phyloP scores from a whole-genome alignment of 768 basidiomycete genomes.

The Calvatia gigantea region DNA sequence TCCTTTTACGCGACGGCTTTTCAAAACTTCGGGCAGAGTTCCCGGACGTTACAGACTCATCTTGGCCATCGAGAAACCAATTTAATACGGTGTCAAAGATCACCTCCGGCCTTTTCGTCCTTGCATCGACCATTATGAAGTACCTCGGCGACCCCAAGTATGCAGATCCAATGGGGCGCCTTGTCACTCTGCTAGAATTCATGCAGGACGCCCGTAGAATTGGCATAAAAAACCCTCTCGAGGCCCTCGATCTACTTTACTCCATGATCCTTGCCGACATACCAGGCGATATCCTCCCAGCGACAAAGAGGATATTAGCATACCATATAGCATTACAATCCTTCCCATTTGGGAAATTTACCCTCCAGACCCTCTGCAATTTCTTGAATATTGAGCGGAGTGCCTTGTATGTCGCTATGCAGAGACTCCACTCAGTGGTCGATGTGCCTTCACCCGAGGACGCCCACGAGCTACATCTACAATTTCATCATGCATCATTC shows the following conservation, averaged over 20 bases:
- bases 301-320: background rate
- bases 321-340: background rate
- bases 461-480: background rate
- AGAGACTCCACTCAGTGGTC: background rate
- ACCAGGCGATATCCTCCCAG: background rate
- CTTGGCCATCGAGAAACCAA: background rate
- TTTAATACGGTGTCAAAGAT: background rate
- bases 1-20: background rate
- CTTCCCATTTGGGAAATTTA: background rate
- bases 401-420: background rate
- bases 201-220: background rate
- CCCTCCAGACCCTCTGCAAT: background rate
- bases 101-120: constrained; percentile 1
- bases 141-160: background rate
- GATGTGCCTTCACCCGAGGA: background rate
- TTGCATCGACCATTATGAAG: background rate
- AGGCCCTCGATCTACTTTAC: background rate
- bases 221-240: background rate
- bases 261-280: background rate
- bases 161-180: background rate
- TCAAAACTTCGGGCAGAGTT: background rate
- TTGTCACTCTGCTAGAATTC: background rate
- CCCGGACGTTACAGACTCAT: background rate
- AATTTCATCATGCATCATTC: background rate
- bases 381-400: background rate